These are phyloP conservation scores for Xylaria sp. DNA, from an alignment of 2,329 filamentous ascomycete genomes.

Conservation along the genomic window DNA sequence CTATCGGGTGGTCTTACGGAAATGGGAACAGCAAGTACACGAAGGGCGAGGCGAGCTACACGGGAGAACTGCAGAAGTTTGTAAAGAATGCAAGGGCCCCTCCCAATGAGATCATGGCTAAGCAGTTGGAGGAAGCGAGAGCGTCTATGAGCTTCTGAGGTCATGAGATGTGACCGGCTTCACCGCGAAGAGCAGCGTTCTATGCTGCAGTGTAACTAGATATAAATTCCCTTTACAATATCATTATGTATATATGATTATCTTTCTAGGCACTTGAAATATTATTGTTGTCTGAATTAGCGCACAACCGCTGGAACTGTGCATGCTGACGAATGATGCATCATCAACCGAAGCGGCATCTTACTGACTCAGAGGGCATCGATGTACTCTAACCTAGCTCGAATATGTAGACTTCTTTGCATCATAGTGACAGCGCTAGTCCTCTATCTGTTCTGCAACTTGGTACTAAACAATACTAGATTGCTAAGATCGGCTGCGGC, in stretches of 20 bases:
- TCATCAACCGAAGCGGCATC: too few species aligned
- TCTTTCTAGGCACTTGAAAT: background rate
- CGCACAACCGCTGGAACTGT: background rate
- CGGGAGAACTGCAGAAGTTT: background rate
- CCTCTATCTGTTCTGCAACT: too few species aligned
- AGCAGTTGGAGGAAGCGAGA: background rate
- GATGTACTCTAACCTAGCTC: too few species aligned
- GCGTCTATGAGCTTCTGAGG: slow-evolving; percentile 4
- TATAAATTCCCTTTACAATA: background rate
- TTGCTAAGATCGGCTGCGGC: too few species aligned
- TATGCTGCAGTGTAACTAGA: background rate
- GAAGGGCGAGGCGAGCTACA: slow-evolving; percentile 7
- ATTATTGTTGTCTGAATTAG: background rate
- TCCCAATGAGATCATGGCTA: background rate
- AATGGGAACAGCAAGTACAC: slow-evolving; percentile 7
- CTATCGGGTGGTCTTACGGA: background rate
- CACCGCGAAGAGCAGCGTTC: background rate
- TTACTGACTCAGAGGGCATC: too few species aligned
- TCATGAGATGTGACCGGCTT: background rate
- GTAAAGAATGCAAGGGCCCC: background rate
- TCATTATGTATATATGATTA: background rate
- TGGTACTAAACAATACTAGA: too few species aligned
- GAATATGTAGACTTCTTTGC: too few species aligned
- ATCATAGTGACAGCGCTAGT: too few species aligned
- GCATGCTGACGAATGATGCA: too few species aligned